These are phyloP conservation scores for Cyclotella atomus DNA, from an alignment of 108 stramenopile species.

Conservation along the genomic window DNA sequence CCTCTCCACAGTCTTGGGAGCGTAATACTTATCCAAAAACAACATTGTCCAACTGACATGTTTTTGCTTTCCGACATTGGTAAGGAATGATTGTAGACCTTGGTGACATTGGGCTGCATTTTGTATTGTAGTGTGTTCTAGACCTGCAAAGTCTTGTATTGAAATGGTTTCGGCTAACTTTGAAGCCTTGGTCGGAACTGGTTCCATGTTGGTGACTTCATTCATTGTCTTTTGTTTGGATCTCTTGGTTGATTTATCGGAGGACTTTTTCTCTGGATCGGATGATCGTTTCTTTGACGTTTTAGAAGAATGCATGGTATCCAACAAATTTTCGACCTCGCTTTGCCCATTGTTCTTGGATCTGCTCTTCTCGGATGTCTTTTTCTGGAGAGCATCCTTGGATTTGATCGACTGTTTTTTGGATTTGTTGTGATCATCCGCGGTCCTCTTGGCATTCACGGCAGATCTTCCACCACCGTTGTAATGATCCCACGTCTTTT, in stretches of 20 bases:
- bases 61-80: conserved; percentile 13
- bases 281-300: conserved; percentile 20
- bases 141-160: conserved; percentile 33
- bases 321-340: conserved; percentile 4
- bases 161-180: conserved; percentile 10
- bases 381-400: not conserved
- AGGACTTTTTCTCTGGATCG: not conserved
- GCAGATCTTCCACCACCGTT: not conserved
- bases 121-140: conserved; percentile 31
- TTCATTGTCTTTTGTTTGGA: conserved; percentile 8
- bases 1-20: not conserved
- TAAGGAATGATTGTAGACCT: conserved; percentile 34
- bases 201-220: not conserved
- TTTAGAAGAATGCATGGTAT: not conserved
- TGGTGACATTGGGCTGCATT: conserved; percentile 45
- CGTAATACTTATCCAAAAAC: conserved; percentile 41
- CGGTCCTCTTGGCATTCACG: not conserved
- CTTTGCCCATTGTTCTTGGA: not conserved
- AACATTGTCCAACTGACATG: conserved; percentile 50
- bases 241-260: not conserved
- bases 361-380: not conserved
- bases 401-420: conserved; percentile 1
- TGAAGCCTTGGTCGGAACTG: not conserved
- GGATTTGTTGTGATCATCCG: not conserved
- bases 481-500: conserved; percentile 7